Evolutionary conservation across 345 rosid species (phyloP).

Genomic region (Stellera chamaejasme): DNA sequence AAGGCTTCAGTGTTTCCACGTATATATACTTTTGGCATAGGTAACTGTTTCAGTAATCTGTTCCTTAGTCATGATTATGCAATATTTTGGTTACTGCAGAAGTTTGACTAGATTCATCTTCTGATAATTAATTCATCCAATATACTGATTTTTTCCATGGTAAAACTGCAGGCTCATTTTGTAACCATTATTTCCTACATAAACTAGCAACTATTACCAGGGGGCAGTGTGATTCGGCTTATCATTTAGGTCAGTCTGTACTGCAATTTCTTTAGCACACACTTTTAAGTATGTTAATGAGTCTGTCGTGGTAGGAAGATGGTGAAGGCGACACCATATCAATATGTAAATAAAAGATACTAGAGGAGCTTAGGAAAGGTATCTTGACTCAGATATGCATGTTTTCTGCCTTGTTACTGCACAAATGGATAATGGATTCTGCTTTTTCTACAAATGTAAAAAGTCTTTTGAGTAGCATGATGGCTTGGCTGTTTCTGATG

Average conservation of each 20-base stretch:
- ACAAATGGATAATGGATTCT: background rate
- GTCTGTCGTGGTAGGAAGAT: background rate
- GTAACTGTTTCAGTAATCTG: slow-evolving; percentile 20
- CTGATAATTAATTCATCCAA: background rate
- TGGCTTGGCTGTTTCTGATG: too few relatives aligned
- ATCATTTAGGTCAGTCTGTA: slow-evolving; percentile 42
- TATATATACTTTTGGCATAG: slow-evolving; percentile 58
- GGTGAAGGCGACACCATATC: too few relatives aligned
- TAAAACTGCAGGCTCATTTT: slow-evolving; percentile 58
- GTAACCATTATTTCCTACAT: slow-evolving; percentile 85
- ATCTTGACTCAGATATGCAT: background rate
- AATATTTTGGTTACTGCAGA: background rate
- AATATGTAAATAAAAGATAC: too few relatives aligned
- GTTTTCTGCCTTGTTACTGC: too few relatives aligned
- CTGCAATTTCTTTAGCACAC: background rate
- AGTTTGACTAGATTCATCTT: background rate
- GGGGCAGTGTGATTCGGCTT: slow-evolving; percentile 68
- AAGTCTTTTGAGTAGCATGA: background rate
- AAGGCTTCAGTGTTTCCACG: slow-evolving; percentile 39
- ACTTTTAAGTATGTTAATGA: background rate
- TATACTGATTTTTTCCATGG: slow-evolving; percentile 4
- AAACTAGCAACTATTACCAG: slow-evolving; percentile 64
- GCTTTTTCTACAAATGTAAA: background rate
- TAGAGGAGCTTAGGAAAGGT: background rate
- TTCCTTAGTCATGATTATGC: too few relatives aligned